phyloP scores from a whole-genome alignment of 75 land plant species.

The Cupressus sempervirens region DNA sequence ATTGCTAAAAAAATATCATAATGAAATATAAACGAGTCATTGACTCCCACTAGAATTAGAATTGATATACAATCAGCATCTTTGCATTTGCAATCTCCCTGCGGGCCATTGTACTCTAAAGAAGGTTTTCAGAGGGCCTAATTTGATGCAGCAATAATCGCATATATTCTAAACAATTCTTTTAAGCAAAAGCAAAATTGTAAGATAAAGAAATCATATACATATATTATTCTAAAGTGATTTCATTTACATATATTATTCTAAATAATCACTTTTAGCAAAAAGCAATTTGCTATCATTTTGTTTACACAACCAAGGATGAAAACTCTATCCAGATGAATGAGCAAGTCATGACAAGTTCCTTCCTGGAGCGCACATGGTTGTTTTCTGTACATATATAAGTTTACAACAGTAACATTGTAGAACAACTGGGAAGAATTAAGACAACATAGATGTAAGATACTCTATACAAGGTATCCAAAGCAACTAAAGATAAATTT shows the following conservation, averaged over 20 bases:
- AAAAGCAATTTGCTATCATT: not conserved
- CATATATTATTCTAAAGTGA: not conserved
- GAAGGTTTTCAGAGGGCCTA: not conserved
- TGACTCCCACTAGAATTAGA: not conserved
- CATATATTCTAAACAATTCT: not conserved
- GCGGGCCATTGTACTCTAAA: not conserved
- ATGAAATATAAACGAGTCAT: not conserved
- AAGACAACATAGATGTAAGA: not conserved
- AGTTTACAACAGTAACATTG: not conserved
- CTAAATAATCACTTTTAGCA: not conserved
- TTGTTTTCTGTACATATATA: not conserved
- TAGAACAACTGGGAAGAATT: not conserved
- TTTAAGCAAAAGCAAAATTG: not conserved
- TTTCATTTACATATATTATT: too few relatives aligned
- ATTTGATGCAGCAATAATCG: not conserved
- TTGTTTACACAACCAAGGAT: not conserved
- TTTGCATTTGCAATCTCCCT: not conserved
- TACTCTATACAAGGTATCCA: not conserved
- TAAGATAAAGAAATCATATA: not conserved
- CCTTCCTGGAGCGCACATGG: not conserved
- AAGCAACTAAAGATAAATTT: not conserved
- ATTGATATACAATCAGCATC: not conserved
- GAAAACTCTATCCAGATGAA: not conserved
- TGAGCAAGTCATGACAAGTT: not conserved
- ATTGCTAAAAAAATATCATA: not conserved